These are phyloP conservation scores for Escovopsis sp. DNA, from an alignment of 2,329 filamentous ascomycete species.

Conservation along the genomic window DNA sequence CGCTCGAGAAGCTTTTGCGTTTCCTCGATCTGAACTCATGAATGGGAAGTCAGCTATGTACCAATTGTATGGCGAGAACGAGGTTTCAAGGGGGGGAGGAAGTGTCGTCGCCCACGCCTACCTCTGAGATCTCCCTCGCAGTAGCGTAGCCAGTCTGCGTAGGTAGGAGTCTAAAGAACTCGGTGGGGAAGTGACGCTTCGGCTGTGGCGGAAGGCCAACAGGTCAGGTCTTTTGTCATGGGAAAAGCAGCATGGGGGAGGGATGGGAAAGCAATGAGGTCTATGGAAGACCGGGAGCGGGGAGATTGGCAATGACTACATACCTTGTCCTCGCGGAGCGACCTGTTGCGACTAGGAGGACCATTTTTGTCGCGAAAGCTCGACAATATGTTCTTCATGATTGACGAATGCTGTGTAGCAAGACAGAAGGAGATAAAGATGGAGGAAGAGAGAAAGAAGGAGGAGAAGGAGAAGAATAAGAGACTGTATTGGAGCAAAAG, in stretches of 20 bases:
- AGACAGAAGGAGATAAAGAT: constrained; percentile 1
- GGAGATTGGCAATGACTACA: no score
- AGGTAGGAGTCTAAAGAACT: constrained; percentile 39
- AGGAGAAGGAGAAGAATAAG: no score
- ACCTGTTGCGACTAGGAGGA: constrained; percentile 38
- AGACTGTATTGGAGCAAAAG: no score
- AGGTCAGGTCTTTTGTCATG: no score
- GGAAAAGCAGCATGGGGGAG: no score
- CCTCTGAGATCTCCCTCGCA: constrained; percentile 25
- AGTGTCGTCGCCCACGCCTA: constrained; percentile 4
- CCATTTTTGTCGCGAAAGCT: constrained; percentile 53
- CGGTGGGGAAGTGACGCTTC: constrained; percentile 38
- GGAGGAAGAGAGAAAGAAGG: constrained; percentile 2
- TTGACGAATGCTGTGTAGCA: constrained; percentile 8
- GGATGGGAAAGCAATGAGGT: no score
- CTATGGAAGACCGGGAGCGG: no score
- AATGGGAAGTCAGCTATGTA: no score
- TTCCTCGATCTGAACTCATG: constrained; percentile 23
- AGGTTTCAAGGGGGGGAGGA: no score
- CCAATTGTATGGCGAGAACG: no score
- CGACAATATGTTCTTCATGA: constrained; percentile 50
- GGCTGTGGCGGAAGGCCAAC: constrained; percentile 14
- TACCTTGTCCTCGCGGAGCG: constrained; percentile 19
- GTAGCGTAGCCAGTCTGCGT: constrained; percentile 4
- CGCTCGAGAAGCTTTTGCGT: constrained; percentile 26